Base-by-base conservation (phyloP, 148 eudicot genomes). In the Beta vulgaris region DNA sequence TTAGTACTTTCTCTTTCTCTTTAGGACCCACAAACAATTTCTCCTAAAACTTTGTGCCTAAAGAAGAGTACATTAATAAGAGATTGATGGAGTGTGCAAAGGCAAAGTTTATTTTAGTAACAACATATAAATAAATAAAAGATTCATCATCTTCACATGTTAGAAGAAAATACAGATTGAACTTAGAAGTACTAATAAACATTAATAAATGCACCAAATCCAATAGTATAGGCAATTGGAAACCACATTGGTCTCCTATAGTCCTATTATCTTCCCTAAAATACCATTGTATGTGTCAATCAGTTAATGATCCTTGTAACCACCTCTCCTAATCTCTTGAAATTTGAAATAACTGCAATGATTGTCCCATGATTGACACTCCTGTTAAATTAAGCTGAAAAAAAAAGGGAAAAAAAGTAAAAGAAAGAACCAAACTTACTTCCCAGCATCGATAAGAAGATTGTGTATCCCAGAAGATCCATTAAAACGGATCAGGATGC, bases 381-480 rank as follows among this genome's bases (percentile, higher is more conserved):
- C 14, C 23, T 10, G 43, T 39, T 31, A 23, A 31, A 14, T 3
- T 54, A 44, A 55, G 28, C 10, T 28, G n/a, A n/a, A n/a, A n/a
- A n/a, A n/a, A n/a, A n/a, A n/a, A n/a, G n/a, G 14, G n/a, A 59
- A 36, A 68, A 26, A 46, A 6, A 61, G 13, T 18, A 73, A 25
- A 19, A 19, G 11, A 11, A 19, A 26, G 31, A 51, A 32, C 37
- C 70, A 46, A 19, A 68, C 84, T 66, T 91, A 96, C 99, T 96
- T 96, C 80, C 99, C 99, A 79, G 90, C 97, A 88, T 92, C 99
- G 73, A 92, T 89, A 53, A 96, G 97, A 83, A 92, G 74, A 81
- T 89, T 92, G 75, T n/a, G n/a, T 46, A 44, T 77, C 78, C 89
- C 96, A 72, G 89, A 84, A 32, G 90, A 71, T 78, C 85, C 85